phyloP scores from a whole-genome alignment of 75 land plant species.

The Ceratopteris richardii region DNA sequence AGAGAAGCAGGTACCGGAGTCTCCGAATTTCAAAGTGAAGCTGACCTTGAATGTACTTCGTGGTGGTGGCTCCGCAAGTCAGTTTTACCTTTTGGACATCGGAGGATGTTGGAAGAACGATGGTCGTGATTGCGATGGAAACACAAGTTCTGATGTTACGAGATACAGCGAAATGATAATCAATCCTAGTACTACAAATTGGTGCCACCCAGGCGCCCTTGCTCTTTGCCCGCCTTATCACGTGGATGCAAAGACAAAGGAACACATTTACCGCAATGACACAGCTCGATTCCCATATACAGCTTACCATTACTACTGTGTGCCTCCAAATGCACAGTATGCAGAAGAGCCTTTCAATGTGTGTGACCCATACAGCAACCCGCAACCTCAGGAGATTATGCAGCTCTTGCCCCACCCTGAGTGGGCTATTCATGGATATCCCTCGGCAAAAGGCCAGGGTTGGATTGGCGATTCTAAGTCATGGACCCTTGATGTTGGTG shows the following conservation, averaged over 20 bases:
- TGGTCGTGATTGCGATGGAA: constrained; percentile 70
- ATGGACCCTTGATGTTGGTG: constrained; percentile 58
- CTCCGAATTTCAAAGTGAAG: constrained; percentile 78
- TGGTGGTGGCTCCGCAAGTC: constrained; percentile 82
- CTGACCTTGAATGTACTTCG: constrained; percentile 51
- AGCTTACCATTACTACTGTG: constrained; percentile 57
- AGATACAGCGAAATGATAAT: constrained; percentile 92
- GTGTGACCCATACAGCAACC: constrained; percentile 70
- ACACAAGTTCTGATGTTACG: constrained; percentile 65
- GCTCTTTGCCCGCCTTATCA: constrained; percentile 50
- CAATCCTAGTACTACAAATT: constrained; percentile 53
- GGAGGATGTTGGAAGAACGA: constrained; percentile 97
- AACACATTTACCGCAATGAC: constrained; percentile 38
- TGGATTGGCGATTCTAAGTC: constrained; percentile 58
- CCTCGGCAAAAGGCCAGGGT: constrained; percentile 48
- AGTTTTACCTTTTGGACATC: constrained; percentile 86
- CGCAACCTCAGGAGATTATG: constrained; percentile 51
- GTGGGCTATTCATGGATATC: constrained; percentile 66
- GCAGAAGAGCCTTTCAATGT: constrained; percentile 35
- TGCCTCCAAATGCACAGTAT: constrained; percentile 35
- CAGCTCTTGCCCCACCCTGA: constrained; percentile 57
- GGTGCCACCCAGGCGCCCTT: constrained; percentile 39
- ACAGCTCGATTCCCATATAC: constrained; percentile 41
- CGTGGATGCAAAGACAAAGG: constrained; percentile 18
- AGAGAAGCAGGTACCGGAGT: constrained; percentile 89